Evolutionary conservation across 2,329 filamentous ascomycete genomes (phyloP), one percentile per base, ranked within the genome.

Genomic region (Aspergillus unguis): DNA sequence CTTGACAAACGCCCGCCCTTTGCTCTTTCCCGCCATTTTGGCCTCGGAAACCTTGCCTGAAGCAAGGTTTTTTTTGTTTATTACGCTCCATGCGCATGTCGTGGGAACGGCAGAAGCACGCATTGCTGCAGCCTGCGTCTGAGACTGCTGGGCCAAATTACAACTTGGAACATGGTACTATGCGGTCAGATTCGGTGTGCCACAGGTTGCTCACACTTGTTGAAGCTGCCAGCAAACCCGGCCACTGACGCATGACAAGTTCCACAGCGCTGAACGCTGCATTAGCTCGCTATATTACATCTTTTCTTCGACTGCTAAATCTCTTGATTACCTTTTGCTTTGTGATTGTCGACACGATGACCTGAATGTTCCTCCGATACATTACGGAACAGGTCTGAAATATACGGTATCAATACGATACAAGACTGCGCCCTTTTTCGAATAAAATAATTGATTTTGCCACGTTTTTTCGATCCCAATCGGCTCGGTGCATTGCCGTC

Each of bases 401-500:
- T 36, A 28, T 28, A 49, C 36, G n/a, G 36, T 38, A 17, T 17
- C 17, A 45, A 37, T 31, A 25, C 8, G 7, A 47, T 54, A 58
- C 53, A 53, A 58, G 52, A 42, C 32, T 31, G 44, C 47, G n/a
- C 25, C 36, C 50, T 56, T 55, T 37, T 55, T 53, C 44, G 43
- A 27, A 42, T 45, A 44, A 31, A 45, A 10, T 52, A 32, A 42
- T 41, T 17, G 44, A 44, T 48, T 43, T 61, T 62, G 62, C 63
- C 63, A 65, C 63, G 63, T 62, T 64, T 66, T 17, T 55, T 50
- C 48, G 57, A 62, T 64, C 61, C 65, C 61, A 63, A 64, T 65
- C 65, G 65, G 65, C 58, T 51, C 55, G 57, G 52, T 66, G 65
- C 65, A 65, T 65, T 67, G 59, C 64, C 63, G 65, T 66, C 64